Conservation (phyloP, 257 asterid genomes). For the Mentha longifolia region DNA sequence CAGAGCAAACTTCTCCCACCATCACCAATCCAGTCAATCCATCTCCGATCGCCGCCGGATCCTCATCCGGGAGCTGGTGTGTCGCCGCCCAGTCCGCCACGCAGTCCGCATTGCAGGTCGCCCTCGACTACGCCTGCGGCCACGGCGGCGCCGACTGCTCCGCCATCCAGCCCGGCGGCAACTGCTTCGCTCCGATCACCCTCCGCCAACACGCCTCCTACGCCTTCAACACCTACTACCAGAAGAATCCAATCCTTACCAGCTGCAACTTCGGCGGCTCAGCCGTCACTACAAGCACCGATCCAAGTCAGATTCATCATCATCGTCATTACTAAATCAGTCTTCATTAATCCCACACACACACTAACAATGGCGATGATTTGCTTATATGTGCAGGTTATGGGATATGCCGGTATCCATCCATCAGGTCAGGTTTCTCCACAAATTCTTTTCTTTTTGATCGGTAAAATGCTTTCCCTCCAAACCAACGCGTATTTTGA, state of each 20-base stretch:
- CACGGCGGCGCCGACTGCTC: slow-evolving; percentile 70
- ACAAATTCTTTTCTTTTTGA: background rate
- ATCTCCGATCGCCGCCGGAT: slow-evolving; percentile 35
- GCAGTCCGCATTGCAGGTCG: slow-evolving; percentile 54
- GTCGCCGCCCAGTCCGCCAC: slow-evolving; percentile 67
- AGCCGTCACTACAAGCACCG: slow-evolving; percentile 75
- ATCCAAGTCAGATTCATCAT: slow-evolving; percentile 66
- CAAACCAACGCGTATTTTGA: no score
- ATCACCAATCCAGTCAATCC: slow-evolving; percentile 39
- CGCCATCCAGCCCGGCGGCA: slow-evolving; percentile 67
- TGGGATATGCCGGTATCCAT: slow-evolving; percentile 64
- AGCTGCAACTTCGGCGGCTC: slow-evolving; percentile 85
- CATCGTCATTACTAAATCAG: no score
- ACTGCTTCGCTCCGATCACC: slow-evolving; percentile 55
- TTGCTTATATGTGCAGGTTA: slow-evolving; percentile 63
- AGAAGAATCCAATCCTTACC: slow-evolving; percentile 71
- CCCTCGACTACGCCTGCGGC: slow-evolving; percentile 83
- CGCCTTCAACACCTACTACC: slow-evolving; percentile 82
- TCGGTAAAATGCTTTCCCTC: no score
- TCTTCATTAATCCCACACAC: background rate
- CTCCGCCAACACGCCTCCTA: slow-evolving; percentile 69
- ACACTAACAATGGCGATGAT: background rate
- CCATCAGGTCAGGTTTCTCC: slow-evolving; percentile 58
- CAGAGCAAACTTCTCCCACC: slow-evolving; percentile 36
- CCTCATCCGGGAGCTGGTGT: slow-evolving; percentile 78